Evolutionary conservation across 192 early-diverging fungal genomes (phyloP).

Genomic region (Coemansia biformis): DNA sequence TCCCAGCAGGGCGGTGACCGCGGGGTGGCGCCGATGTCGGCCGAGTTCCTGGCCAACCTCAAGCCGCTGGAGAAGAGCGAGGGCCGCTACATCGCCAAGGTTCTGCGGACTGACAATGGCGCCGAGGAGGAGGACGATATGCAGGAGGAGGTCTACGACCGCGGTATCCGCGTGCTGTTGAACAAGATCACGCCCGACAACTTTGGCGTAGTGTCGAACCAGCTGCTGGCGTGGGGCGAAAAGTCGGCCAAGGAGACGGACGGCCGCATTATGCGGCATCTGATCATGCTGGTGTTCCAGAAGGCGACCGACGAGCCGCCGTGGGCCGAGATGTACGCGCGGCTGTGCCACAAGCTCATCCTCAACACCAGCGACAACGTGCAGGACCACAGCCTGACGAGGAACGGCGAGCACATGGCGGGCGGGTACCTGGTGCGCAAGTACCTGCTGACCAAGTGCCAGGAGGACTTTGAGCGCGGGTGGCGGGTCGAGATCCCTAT

Average conservation of each 20-base stretch:
- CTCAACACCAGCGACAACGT: slow-evolving; percentile 56
- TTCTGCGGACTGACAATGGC: slow-evolving; percentile 26
- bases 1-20: slow-evolving; percentile 35
- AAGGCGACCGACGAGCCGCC: slow-evolving; percentile 94
- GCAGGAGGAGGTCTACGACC: slow-evolving; percentile 58
- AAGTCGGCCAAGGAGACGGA: slow-evolving; percentile 61
- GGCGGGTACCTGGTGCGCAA: slow-evolving; percentile 80
- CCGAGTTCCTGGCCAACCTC: slow-evolving; percentile 56
- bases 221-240: slow-evolving; percentile 77
- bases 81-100: slow-evolving; percentile 68
- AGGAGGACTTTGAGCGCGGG: slow-evolving; percentile 88
- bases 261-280: slow-evolving; percentile 67
- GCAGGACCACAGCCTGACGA: slow-evolving; percentile 56
- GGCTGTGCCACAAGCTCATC: slow-evolving; percentile 77
- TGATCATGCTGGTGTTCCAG: slow-evolving; percentile 85
- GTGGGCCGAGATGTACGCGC: slow-evolving; percentile 87
- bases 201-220: slow-evolving; percentile 78
- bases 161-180: slow-evolving; percentile 81
- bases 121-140: slow-evolving; percentile 49
- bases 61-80: slow-evolving; percentile 77
- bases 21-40: slow-evolving; percentile 1
- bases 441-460: slow-evolving; percentile 87
- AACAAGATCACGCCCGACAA: slow-evolving; percentile 98
- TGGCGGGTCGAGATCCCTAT: slow-evolving; percentile 78
- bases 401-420: slow-evolving; percentile 52